Percentiles rank a stretch among this genome's conserved stretches.
Conservation (phyloP, 768 basidiomycete species). For the Austroboletus festivus region DNA sequence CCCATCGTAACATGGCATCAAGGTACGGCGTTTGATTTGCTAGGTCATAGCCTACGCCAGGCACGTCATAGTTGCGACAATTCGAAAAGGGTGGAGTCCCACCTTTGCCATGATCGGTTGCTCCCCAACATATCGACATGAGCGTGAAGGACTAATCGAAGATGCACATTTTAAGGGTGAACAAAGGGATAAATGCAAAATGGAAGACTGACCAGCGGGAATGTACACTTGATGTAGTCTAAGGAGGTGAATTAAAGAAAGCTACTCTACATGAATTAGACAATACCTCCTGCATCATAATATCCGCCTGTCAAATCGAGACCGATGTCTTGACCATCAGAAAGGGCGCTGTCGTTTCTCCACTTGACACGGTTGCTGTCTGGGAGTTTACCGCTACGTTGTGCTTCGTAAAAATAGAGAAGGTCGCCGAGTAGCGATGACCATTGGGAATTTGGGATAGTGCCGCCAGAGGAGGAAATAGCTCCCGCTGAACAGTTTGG, state of each 20-base stretch:
- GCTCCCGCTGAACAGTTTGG: slow-evolving; percentile 58
- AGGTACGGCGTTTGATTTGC: slow-evolving; percentile 88
- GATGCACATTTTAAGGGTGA: no score
- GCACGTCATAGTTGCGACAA: not conserved
- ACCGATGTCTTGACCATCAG: slow-evolving; percentile 72
- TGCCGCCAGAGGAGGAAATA: slow-evolving; percentile 37
- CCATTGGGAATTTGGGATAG: slow-evolving; percentile 74
- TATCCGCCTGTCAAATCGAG: slow-evolving; percentile 85
- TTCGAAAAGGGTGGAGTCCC: not conserved
- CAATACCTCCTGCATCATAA: slow-evolving; percentile 86
- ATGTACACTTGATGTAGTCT: slow-evolving; percentile 90
- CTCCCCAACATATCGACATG: slow-evolving; percentile 90
- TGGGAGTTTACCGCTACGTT: slow-evolving; percentile 76
- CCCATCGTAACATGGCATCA: slow-evolving; percentile 89
- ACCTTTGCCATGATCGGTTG: slow-evolving; percentile 80
- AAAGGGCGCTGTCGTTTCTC: slow-evolving; percentile 77
- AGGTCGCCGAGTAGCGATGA: slow-evolving; percentile 73
- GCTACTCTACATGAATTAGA: not conserved
- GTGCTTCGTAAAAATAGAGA: slow-evolving; percentile 89
- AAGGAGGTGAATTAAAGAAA: slow-evolving; percentile 4
- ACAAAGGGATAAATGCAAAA: not conserved
- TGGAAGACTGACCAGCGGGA: slow-evolving; percentile 59
- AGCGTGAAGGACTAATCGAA: slow-evolving; percentile 65
- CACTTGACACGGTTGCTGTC: slow-evolving; percentile 72
- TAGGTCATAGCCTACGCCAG: slow-evolving; percentile 64